Conservation (phyloP, 2,329 filamentous ascomycete species). For the Cladophialophora bantiana region DNA sequence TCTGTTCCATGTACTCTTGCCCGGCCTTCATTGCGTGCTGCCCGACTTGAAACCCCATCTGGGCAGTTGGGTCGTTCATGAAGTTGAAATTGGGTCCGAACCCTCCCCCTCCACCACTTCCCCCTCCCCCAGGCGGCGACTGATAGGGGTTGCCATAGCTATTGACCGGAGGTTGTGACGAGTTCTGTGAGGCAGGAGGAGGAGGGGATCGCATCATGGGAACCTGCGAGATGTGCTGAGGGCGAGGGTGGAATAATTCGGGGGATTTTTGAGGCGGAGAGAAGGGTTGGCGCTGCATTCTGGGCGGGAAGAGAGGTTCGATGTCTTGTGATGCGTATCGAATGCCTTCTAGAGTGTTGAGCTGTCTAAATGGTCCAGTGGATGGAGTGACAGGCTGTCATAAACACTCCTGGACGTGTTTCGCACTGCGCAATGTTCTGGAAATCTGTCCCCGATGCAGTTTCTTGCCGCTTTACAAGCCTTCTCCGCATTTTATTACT, state of each 20-base stretch:
- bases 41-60: conserved; percentile 93
- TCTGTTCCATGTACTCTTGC: conserved; percentile 94
- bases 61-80: conserved; percentile 93
- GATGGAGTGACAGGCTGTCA: conserved; percentile 14
- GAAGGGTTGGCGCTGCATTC: conserved; percentile 87
- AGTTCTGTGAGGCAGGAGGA: conserved; percentile 71
- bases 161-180: conserved; percentile 53
- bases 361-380: neutral
- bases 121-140: conserved; percentile 45
- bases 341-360: neutral
- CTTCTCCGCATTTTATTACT: conserved; percentile 10
- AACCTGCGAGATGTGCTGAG: conserved; percentile 97
- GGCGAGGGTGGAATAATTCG: conserved; percentile 94
- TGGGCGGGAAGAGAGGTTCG: conserved; percentile 25
- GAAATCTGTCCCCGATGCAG: conserved; percentile 16
- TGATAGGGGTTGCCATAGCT: conserved; percentile 60
- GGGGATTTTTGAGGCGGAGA: conserved; percentile 80
- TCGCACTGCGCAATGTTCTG: conserved; percentile 3
- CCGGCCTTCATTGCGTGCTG: conserved; percentile 90
- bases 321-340: conserved; percentile 1
- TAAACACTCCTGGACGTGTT: neutral
- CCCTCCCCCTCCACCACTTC: conserved; percentile 38
- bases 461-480: neutral
- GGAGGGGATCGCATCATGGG: conserved; percentile 95
- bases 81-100: conserved; percentile 70